Evolutionary conservation across 257 asterid species (phyloP), one percentile per base, ranked within the genome.

Genomic region (Leptodermis oblonga): DNA sequence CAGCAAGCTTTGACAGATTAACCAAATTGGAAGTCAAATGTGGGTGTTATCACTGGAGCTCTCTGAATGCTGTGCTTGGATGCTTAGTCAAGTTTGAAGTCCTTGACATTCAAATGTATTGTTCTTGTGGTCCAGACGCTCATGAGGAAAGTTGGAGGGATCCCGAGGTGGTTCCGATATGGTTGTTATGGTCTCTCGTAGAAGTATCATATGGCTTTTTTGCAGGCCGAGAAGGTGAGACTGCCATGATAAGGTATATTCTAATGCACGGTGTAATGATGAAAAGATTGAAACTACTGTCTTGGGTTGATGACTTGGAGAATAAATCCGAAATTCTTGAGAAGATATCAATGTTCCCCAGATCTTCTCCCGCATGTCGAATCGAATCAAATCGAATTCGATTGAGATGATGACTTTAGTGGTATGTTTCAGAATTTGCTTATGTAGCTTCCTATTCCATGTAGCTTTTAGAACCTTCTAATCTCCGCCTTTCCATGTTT

Each of bases 91-190:
- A 41, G n/a, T 54, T 69, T 8, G 36, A 69, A 23, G 25, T n/a
- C 12, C 73, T 69, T 22, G 13, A 18, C 4, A 39, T 69, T 30
- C 14, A 17, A 15, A 55, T 20, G 18, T 1, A 1, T 65, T 4
- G 11, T 20, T 7, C 26, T 45, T 0, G 8, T 18, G n/a, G n/a
- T n/a, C n/a, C n/a, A n/a, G 11, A 33, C n/a, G 18, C 59, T 42
- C 59, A 66, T 46, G 58, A 60, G 37, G 54, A 48, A n/a, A 48
- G 67, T 41, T 71, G 77, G 77, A 52, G 33, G 65, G 39, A 72
- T 18, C 74, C 81, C 28, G 9, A 31, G 13, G 18, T n/a, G 33
- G 67, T 52, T 39, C 81, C 77, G 0, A 22, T 17, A 39, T 67
- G 81, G 31, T 59, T 67, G 51, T 36, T 4, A 4, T 51, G 58